Evolutionary conservation across 257 asterid species (phyloP).

Genomic region (Solanum chiquidenum): DNA sequence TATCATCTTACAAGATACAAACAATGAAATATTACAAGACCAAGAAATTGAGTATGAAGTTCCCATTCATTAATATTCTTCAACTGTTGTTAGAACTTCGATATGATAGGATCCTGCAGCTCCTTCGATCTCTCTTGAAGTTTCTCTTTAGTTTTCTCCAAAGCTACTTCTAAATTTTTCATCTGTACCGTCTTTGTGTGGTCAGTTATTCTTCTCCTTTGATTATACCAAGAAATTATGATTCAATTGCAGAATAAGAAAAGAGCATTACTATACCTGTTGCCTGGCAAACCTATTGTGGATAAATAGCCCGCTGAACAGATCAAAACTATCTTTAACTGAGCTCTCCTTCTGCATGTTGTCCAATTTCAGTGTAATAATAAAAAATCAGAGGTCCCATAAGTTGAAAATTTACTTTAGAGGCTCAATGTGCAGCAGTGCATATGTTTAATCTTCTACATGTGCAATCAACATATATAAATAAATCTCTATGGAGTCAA

Average conservation of each 20-base stretch:
- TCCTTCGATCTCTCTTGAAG: slow-evolving; percentile 28
- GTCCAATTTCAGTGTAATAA: background rate
- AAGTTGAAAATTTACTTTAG: background rate
- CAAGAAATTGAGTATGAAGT: background rate
- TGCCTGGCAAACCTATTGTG: slow-evolving; percentile 67
- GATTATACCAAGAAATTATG: background rate
- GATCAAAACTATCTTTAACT: slow-evolving; percentile 62
- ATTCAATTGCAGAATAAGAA: background rate
- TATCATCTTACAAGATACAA: background rate
- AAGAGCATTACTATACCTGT: slow-evolving; percentile 2
- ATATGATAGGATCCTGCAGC: slow-evolving; percentile 12
- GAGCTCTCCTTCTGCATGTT: slow-evolving; percentile 69
- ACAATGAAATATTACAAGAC: background rate
- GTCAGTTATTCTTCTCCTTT: background rate
- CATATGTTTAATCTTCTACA: background rate
- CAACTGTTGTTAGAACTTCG: background rate
- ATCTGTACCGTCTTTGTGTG: slow-evolving; percentile 27
- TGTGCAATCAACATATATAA: background rate
- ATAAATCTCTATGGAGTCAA: background rate
- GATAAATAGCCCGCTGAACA: slow-evolving; percentile 60
- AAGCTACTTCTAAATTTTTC: slow-evolving; percentile 44
- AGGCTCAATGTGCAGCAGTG: background rate
- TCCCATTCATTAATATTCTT: background rate
- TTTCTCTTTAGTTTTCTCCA: slow-evolving; percentile 43
- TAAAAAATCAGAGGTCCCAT: background rate